phyloP scores from a whole-genome alignment of 2,329 filamentous ascomycete genomes.

The Aplosporella prunicola region DNA sequence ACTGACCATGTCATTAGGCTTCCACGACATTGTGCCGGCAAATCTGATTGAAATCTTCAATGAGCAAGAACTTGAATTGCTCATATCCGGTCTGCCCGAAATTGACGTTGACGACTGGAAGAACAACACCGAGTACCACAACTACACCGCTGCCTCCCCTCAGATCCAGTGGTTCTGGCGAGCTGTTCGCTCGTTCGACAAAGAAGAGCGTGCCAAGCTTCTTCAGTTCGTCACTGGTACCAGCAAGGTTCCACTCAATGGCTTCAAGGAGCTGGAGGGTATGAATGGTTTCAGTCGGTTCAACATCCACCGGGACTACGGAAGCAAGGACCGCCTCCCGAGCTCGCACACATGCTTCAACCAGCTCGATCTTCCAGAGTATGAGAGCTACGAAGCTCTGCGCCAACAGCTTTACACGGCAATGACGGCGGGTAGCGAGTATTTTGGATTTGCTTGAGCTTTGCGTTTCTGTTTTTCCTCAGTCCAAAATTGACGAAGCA shows the following conservation, averaged over 20 bases:
- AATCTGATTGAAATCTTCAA: conserved; percentile 96
- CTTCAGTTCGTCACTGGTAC: conserved; percentile 98
- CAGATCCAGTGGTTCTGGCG: conserved; percentile 99
- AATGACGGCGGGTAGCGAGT: conserved; percentile 96
- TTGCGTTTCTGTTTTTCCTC: too few species aligned
- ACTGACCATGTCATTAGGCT: conserved; percentile 45
- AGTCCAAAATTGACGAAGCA: neutral
- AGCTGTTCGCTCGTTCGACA: conserved; percentile 92
- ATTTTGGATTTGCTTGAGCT: conserved; percentile 91
- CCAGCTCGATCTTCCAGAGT: conserved; percentile 95
- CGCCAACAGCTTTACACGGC: conserved; percentile 84
- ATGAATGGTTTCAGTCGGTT: conserved; percentile 98
- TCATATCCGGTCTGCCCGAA: conserved; percentile 94
- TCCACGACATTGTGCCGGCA: conserved; percentile 95
- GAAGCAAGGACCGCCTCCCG: conserved; percentile 88
- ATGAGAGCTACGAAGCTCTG: conserved; percentile 88
- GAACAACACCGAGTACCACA: conserved; percentile 97
- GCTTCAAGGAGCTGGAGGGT: conserved; percentile 97
- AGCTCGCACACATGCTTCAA: conserved; percentile 99
- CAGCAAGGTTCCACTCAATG: conserved; percentile 94
- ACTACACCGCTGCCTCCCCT: conserved; percentile 85
- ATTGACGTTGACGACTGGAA: conserved; percentile 99
- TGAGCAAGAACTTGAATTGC: conserved; percentile 89
- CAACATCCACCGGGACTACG: conserved; percentile 98
- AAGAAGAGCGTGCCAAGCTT: conserved; percentile 94